These are phyloP conservation scores for Diaporthe sp. DNA, from an alignment of 2,329 filamentous ascomycete genomes.

Conservation along the genomic window DNA sequence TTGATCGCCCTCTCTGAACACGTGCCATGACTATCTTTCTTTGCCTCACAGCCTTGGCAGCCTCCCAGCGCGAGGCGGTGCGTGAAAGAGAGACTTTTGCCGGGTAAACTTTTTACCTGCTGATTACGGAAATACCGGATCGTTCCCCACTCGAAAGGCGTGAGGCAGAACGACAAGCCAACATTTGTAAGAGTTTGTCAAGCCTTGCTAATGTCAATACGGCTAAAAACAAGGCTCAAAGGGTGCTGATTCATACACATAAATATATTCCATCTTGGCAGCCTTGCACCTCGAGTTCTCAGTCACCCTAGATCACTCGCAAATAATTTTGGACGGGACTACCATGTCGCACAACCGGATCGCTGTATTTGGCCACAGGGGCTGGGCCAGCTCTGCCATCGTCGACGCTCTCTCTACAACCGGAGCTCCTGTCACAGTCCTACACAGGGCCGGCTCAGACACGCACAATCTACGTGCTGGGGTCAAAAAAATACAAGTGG, in stretches of 20 bases:
- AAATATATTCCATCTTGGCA: not conserved
- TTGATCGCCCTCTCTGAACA: no score
- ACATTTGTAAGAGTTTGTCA: slow-evolving; percentile 5
- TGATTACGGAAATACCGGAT: not conserved
- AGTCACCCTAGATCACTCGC: not conserved
- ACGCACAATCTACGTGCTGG: not conserved
- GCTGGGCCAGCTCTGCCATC: slow-evolving; percentile 10
- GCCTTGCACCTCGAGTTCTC: not conserved
- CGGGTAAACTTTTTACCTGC: not conserved
- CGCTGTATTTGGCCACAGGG: not conserved
- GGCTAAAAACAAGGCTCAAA: no score
- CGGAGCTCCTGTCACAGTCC: not conserved
- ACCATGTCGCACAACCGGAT: not conserved
- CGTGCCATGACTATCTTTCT: no score
- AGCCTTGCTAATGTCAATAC: not conserved
- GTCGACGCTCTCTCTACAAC: not conserved
- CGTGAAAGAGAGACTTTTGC: not conserved
- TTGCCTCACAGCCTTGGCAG: no score
- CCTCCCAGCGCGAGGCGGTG: not conserved
- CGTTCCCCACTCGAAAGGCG: slow-evolving; percentile 4
- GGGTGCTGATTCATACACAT: not conserved
- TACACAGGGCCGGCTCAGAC: not conserved
- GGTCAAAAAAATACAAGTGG: not conserved
- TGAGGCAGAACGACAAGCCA: not conserved
- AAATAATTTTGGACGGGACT: not conserved